Evolutionary conservation across 1,139 yeast genomes (phyloP).

Genomic region (Lodderomyces beijingensis): DNA sequence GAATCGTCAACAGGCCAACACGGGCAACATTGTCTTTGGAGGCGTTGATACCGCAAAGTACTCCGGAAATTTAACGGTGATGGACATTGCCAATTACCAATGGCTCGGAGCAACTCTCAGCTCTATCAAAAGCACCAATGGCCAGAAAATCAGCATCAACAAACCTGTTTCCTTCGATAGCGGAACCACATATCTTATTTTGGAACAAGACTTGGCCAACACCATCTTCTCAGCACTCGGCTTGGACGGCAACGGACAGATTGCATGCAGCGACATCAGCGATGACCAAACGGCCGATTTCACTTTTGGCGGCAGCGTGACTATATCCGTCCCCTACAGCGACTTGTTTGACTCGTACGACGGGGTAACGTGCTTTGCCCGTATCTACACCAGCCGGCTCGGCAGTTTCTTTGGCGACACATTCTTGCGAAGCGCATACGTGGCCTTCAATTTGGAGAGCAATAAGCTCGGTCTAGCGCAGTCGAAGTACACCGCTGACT

Average conservation of each 20-base stretch:
- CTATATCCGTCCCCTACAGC: conserved; percentile 4
- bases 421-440: conserved; percentile 39
- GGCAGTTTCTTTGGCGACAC: conserved; percentile 26
- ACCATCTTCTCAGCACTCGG: conserved; percentile 16
- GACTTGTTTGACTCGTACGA: conserved; percentile 1
- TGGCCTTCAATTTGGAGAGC: conserved; percentile 21
- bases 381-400: conserved; percentile 1
- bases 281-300: conserved; percentile 10
- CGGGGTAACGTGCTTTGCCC: conserved; percentile 2
- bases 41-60: conserved; percentile 54
- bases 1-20: conserved; percentile 32
- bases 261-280: conserved; percentile 14
- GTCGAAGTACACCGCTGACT: conserved; percentile 3
- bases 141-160: conserved; percentile 8
- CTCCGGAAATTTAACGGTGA: conserved; percentile 34
- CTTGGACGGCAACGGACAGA: conserved; percentile 18
- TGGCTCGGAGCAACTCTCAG: conserved; percentile 10
- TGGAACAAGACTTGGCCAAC: conserved; percentile 19
- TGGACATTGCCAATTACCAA: conserved; percentile 13
- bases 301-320: conserved; percentile 4
- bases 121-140: conserved; percentile 9
- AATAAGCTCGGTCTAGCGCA: conserved; percentile 7
- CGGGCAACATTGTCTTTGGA: conserved; percentile 53
- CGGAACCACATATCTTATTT: conserved; percentile 35
- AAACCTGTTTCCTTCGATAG: conserved; percentile 32